Evolutionary conservation across 345 rosid genomes (phyloP).

Genomic region (Sisymbrium altissimum): DNA sequence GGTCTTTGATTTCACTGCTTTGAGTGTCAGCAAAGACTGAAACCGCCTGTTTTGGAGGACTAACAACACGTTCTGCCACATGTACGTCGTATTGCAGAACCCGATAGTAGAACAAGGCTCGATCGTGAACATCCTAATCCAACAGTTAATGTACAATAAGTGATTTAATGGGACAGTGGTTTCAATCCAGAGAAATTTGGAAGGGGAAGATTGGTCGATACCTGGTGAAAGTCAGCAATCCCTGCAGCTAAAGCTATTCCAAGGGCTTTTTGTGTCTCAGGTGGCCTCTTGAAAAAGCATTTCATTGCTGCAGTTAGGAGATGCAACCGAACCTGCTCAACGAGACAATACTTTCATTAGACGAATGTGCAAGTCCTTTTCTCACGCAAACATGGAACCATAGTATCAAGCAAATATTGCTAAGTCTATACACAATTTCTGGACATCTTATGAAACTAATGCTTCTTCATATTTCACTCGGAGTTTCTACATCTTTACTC

Average conservation of each 20-base stretch:
- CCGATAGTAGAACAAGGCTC: constrained; percentile 97
- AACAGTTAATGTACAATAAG: constrained; percentile 10
- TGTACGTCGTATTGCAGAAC: constrained; percentile 72
- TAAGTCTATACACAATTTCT: background rate
- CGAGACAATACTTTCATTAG: constrained; percentile 12
- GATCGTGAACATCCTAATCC: constrained; percentile 95
- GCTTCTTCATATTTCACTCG: background rate
- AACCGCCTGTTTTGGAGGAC: constrained; percentile 98
- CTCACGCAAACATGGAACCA: constrained; percentile 9
- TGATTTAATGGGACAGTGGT: background rate
- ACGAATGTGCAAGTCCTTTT: constrained; percentile 10
- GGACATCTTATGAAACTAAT: background rate
- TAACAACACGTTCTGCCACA: constrained; percentile 75
- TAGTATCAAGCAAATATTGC: constrained; percentile 3
- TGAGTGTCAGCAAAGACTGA: constrained; percentile 97
- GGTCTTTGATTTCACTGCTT: constrained; percentile 94
- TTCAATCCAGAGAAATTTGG: constrained; percentile 1
- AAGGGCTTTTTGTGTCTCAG: constrained; percentile 89
- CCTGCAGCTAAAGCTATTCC: constrained; percentile 89
- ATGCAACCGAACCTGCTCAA: constrained; percentile 86
- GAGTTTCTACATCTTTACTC: background rate
- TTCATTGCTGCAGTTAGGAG: constrained; percentile 95
- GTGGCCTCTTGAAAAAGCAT: constrained; percentile 94
- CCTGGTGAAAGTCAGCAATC: constrained; percentile 89
- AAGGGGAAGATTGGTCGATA: constrained; percentile 19